Percentiles rank a stretch among this genome's conserved stretches.
phyloP scores from a whole-genome alignment of 148 eudicot genomes.

The Spergularia bocconei region DNA sequence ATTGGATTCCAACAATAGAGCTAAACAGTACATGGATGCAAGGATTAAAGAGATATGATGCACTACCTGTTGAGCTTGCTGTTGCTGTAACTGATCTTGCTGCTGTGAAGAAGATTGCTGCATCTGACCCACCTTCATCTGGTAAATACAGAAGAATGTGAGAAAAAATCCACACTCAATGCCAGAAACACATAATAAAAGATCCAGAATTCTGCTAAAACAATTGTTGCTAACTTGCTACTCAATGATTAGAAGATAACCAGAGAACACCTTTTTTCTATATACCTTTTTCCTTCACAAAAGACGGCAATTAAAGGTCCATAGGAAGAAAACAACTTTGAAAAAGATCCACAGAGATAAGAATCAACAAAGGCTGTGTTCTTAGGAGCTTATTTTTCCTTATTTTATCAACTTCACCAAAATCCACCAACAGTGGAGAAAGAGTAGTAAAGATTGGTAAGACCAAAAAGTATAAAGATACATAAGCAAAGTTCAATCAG shows the following conservation, averaged over 20 bases:
- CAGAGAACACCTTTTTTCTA: background rate
- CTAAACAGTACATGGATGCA: too few species aligned
- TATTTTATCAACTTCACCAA: too few species aligned
- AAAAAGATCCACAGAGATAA: background rate
- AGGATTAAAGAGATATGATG: background rate
- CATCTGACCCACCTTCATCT: conserved; percentile 92
- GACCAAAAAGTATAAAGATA: too few species aligned
- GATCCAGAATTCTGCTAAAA: background rate
- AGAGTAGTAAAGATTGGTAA: too few species aligned
- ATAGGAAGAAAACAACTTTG: background rate
- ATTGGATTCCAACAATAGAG: too few species aligned
- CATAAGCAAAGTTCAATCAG: too few species aligned
- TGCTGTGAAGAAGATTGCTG: conserved; percentile 91
- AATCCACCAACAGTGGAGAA: too few species aligned
- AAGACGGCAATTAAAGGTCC: background rate
- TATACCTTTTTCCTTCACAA: background rate
- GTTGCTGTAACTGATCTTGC: conserved; percentile 92
- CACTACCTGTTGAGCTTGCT: conserved; percentile 77
- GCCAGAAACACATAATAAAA: conserved; percentile 7
- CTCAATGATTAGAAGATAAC: background rate
- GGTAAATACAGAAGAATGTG: conserved; percentile 26
- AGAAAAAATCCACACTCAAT: background rate
- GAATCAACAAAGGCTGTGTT: too few species aligned
- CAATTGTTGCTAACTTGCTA: background rate
- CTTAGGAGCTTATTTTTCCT: too few species aligned